Evolutionary conservation across 2,329 filamentous ascomycete species (phyloP), one percentile per base, ranked within the genome.

Genomic region (Fusarium cyanostomum): DNA sequence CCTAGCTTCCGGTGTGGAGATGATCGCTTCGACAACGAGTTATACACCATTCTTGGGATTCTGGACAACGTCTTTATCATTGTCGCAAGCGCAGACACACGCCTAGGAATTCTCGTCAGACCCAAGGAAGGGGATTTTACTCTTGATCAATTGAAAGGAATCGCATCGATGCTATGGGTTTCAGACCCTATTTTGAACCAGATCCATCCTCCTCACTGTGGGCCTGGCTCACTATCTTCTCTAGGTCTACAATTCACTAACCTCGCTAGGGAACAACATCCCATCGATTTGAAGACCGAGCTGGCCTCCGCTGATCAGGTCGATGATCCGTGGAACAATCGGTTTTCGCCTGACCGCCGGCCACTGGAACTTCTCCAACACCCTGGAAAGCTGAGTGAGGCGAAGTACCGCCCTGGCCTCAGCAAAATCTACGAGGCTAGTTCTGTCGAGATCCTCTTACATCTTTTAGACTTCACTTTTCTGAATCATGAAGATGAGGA

Each of bases 201-300:
- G 8, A 18, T 69, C 6, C 63, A 63, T 21, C 56, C 66, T 27
- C 16, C 44, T 27, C 60, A 68, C 21, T 69, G 66, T 27, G 63
- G 60, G 4, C 56, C 63, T 8, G 44, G 45, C 12, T 66, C 66
- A 27, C 52, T 58, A 8, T 11, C 12, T 28, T 64, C 56, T 8
- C 49, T 67, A 7, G 66, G 66, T n/a, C 35, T 69, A 0, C 66
- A 69, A 41, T 68, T 57, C 33, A 60, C 52, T 31, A 55, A 57
- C 13, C 27, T 67, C 12, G 31, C 42, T 7, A 55, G 43, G 5
- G 34, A 44, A 7, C 12, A 54, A 1, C 8, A 28, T 12, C 33
- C 38, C 8, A n/a, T 64, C 24, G 18, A 62, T 21, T 8, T 68
- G 9, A 31, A 38, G 8, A 9, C 35, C 12, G 42, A 64, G 38